These are phyloP conservation scores for Juglanconis oblonga DNA, from an alignment of 2,329 filamentous ascomycete genomes.

Conservation along the genomic window DNA sequence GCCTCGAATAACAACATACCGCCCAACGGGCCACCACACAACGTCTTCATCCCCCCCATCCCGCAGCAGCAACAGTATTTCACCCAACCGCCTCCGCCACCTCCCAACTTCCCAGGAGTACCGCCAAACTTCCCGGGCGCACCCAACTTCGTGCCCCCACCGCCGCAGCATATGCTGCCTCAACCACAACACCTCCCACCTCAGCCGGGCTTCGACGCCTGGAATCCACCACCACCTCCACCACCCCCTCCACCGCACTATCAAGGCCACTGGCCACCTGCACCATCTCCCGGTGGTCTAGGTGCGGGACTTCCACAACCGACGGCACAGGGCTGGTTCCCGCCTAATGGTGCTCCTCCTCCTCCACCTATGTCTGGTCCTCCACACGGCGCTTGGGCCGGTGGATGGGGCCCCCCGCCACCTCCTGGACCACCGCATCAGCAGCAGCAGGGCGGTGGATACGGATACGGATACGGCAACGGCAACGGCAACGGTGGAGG, in stretches of 20 bases:
- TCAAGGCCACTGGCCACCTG: slow-evolving; percentile 39
- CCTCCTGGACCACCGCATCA: slow-evolving; percentile 16
- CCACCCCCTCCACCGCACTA: slow-evolving; percentile 36
- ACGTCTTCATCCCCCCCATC: slow-evolving; percentile 14
- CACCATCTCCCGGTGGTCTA: slow-evolving; percentile 31
- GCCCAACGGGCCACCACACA: slow-evolving; percentile 10
- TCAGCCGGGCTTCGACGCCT: slow-evolving; percentile 20
- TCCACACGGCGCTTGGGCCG: slow-evolving; percentile 19
- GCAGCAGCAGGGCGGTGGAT: slow-evolving; percentile 14
- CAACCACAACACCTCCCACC: slow-evolving; percentile 17
- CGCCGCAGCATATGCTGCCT: slow-evolving; percentile 9
- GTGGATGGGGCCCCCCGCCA: slow-evolving; percentile 22
- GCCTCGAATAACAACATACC: background rate
- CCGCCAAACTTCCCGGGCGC: slow-evolving; percentile 17
- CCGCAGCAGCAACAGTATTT: slow-evolving; percentile 15
- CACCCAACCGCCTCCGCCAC: slow-evolving; percentile 19
- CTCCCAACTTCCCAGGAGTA: slow-evolving; percentile 21
- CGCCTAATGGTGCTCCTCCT: background rate
- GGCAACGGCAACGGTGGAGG: slow-evolving; percentile 20
- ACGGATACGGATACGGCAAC: background rate
- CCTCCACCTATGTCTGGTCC: slow-evolving; percentile 5
- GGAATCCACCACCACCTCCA: slow-evolving; percentile 24
- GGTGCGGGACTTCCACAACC: slow-evolving; percentile 20
- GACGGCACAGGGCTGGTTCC: slow-evolving; percentile 25
- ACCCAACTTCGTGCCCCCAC: slow-evolving; percentile 14